Conservation (phyloP, 2,329 filamentous ascomycete genomes). For the Gnomoniopsis sp. region DNA sequence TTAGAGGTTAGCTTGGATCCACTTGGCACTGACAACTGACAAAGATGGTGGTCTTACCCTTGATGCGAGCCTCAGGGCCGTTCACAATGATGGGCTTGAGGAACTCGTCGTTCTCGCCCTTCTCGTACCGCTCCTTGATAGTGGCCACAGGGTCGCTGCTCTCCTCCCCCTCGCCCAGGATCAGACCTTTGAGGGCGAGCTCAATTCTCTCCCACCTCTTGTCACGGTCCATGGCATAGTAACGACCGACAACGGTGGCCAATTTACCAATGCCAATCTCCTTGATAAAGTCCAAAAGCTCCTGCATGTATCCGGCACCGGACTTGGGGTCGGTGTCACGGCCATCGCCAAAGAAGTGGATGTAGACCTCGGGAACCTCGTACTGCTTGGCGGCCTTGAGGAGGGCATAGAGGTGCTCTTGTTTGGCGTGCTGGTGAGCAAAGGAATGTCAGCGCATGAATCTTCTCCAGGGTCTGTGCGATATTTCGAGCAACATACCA, state of each 20-base stretch:
- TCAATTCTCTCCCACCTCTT: constrained; percentile 98
- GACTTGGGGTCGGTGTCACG: constrained; percentile 98
- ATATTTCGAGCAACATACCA: constrained; percentile 47
- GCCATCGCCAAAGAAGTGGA: constrained; percentile 98
- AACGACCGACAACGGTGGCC: constrained; percentile 89
- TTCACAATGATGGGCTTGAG: constrained; percentile 95
- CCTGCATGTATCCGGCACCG: constrained; percentile 80
- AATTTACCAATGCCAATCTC: constrained; percentile 85
- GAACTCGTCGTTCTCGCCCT: constrained; percentile 94
- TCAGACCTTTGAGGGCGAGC: constrained; percentile 80
- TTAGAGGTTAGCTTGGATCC: constrained; percentile 12
- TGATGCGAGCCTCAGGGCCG: constrained; percentile 78
- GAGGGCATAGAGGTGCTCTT: constrained; percentile 84
- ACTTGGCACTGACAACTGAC: neutral
- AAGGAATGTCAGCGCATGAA: neutral
- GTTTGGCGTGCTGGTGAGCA: constrained; percentile 72
- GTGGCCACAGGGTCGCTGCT: constrained; percentile 81
- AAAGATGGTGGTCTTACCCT: constrained; percentile 53
- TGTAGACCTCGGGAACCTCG: constrained; percentile 85
- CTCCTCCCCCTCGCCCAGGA: constrained; percentile 82
- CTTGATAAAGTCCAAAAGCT: constrained; percentile 74
- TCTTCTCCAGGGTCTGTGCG: neutral
- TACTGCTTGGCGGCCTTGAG: constrained; percentile 87
- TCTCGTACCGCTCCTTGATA: constrained; percentile 82
- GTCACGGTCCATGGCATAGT: constrained; percentile 99